phyloP scores from a whole-genome alignment of 1,139 yeast species.

The Candida sanyaensis region DNA sequence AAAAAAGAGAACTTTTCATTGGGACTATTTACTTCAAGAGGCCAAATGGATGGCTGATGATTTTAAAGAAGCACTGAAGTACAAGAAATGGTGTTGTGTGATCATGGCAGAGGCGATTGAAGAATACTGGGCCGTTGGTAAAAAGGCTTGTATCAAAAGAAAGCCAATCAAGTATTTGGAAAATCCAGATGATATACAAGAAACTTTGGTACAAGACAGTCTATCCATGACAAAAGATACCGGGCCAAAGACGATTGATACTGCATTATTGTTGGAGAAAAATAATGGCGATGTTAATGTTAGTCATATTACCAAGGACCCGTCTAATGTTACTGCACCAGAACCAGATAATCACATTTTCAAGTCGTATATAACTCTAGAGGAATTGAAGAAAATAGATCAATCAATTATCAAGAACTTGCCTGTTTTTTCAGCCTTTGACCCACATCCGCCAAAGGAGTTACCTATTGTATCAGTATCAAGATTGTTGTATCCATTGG shows the following conservation, averaged over 20 bases:
- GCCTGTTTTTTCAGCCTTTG: constrained; percentile 57
- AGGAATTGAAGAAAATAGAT: constrained; percentile 56
- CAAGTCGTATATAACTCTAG: constrained; percentile 53
- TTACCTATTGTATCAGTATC: constrained; percentile 31
- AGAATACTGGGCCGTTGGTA: constrained; percentile 81
- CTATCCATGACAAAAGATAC: constrained; percentile 9
- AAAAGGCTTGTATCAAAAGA: constrained; percentile 58
- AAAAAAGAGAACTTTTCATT: constrained; percentile 48
- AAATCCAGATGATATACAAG: constrained; percentile 1
- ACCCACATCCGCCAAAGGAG: constrained; percentile 17
- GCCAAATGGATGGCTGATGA: constrained; percentile 85
- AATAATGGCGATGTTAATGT: not conserved
- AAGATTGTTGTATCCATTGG: constrained; percentile 60
- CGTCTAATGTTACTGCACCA: not conserved
- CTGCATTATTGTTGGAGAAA: constrained; percentile 3
- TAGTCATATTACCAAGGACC: no score
- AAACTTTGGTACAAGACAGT: no score
- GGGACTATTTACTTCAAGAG: constrained; percentile 78
- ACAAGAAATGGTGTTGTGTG: constrained; percentile 69
- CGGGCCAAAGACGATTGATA: constrained; percentile 13
- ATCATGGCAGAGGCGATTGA: constrained; percentile 68
- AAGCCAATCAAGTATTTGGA: constrained; percentile 19
- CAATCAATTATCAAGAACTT: constrained; percentile 54
- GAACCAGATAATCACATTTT: constrained; percentile 19
- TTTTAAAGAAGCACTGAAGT: constrained; percentile 69